A percentile compares a stretch with the other conserved stretches of the same genome.
Evolutionary conservation across 2,329 filamentous ascomycete genomes (phyloP).

Genomic region (Tolypocladium tropicale): DNA sequence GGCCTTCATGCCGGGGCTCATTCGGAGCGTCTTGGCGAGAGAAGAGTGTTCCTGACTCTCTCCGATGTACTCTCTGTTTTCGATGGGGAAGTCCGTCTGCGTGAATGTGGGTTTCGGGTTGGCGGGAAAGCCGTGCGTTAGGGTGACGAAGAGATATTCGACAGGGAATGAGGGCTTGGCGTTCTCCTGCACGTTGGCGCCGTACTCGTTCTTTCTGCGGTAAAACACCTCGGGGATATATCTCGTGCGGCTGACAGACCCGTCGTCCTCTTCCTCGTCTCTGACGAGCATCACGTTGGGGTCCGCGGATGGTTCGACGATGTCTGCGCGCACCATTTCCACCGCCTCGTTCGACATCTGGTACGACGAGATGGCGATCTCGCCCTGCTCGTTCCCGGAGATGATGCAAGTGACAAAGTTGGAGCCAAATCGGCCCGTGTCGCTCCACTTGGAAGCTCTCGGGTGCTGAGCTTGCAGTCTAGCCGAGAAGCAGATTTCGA

Average conservation of each 20-base stretch:
- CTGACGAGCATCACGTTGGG: constrained; percentile 91
- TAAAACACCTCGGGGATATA: constrained; percentile 99
- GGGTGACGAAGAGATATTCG: constrained; percentile 88
- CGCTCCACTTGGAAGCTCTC: constrained; percentile 92
- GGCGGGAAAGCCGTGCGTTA: constrained; percentile 92
- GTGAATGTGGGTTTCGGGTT: constrained; percentile 68
- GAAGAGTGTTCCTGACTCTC: constrained; percentile 70
- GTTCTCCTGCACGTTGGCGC: constrained; percentile 91
- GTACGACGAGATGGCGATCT: constrained; percentile 83
- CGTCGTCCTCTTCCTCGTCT: constrained; percentile 78
- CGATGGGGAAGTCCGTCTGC: constrained; percentile 69
- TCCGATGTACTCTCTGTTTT: constrained; percentile 81
- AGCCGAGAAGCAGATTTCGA: constrained; percentile 84
- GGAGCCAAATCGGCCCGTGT: constrained; percentile 86
- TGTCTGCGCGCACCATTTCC: constrained; percentile 92
- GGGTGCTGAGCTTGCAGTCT: constrained; percentile 81
- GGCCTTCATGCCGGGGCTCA: constrained; percentile 47
- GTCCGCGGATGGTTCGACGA: constrained; percentile 90
- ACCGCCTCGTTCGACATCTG: constrained; percentile 93
- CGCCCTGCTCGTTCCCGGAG: constrained; percentile 81
- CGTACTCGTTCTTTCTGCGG: constrained; percentile 90
- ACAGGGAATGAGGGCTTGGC: constrained; percentile 94
- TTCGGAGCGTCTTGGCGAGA: constrained; percentile 58
- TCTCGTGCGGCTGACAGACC: constrained; percentile 54
- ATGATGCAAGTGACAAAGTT: constrained; percentile 96